phyloP scores from a whole-genome alignment of 2,329 filamentous ascomycete species.

The Fusarium sterilihyphosum region DNA sequence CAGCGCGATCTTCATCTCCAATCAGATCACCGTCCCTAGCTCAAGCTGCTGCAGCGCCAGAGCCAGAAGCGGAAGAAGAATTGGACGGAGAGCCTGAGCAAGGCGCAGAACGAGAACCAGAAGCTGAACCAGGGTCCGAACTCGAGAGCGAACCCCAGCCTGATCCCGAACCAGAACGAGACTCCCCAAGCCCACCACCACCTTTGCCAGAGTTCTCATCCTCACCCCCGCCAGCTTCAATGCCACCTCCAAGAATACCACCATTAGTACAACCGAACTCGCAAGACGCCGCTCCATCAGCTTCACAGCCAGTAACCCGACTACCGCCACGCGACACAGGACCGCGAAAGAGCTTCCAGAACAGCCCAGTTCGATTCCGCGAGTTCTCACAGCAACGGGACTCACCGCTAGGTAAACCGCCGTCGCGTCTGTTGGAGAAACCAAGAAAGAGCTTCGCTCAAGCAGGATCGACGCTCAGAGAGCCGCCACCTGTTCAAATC shows the following conservation, averaged over 20 bases:
- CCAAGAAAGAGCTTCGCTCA: slow-evolving; percentile 14
- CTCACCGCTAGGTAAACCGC: slow-evolving; percentile 61
- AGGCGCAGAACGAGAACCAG: background rate
- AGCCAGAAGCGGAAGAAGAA: background rate
- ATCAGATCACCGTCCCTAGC: background rate
- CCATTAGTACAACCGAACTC: slow-evolving; percentile 2
- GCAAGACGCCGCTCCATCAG: slow-evolving; percentile 3
- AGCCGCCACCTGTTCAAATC: background rate
- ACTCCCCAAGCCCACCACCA: background rate
- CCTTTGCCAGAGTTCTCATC: slow-evolving; percentile 8
- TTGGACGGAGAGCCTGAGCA: background rate
- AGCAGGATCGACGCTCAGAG: background rate
- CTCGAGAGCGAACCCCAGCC: background rate
- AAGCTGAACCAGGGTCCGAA: background rate
- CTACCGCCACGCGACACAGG: slow-evolving; percentile 58
- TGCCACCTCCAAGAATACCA: slow-evolving; percentile 28
- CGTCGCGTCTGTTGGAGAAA: slow-evolving; percentile 43
- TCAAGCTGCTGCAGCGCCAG: background rate
- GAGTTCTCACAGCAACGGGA: slow-evolving; percentile 49
- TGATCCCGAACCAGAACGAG: background rate
- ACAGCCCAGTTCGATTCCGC: slow-evolving; percentile 63
- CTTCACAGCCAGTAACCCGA: slow-evolving; percentile 23
- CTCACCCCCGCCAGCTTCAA: slow-evolving; percentile 20
- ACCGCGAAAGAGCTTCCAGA: slow-evolving; percentile 68
- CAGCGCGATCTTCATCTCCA: background rate